Evolutionary conservation across 1,139 yeast species (phyloP).

Genomic region (Spathaspora sp.): DNA sequence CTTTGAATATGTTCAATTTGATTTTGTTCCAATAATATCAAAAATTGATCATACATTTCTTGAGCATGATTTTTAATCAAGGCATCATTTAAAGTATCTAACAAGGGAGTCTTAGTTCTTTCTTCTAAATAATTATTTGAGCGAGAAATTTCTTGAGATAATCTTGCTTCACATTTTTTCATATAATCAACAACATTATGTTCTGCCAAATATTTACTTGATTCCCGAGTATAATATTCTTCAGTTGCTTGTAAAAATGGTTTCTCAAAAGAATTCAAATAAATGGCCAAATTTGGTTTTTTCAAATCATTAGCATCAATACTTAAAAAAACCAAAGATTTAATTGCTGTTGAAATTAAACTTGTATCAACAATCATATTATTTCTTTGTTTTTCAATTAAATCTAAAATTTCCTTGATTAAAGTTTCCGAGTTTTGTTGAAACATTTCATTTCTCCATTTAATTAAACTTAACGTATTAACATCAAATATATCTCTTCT

Average conservation of each 20-base stretch:
- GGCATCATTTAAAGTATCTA: conserved; percentile 72
- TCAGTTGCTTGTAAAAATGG: conserved; percentile 74
- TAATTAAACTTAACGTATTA: conserved; percentile 78
- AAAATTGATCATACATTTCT: conserved; percentile 75
- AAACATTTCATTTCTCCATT: conserved; percentile 88
- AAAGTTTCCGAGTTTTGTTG: conserved; percentile 58
- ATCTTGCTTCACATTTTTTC: conserved; percentile 78
- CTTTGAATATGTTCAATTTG: conserved; percentile 76
- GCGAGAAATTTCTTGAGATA: conserved; percentile 78
- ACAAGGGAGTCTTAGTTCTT: conserved; percentile 75
- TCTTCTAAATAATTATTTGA: conserved; percentile 82
- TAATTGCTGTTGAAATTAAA: conserved; percentile 71
- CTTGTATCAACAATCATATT: conserved; percentile 73
- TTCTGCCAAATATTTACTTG: conserved; percentile 60
- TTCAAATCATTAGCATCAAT: conserved; percentile 81
- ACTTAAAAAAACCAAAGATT: conserved; percentile 77
- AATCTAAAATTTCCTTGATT: conserved; percentile 69
- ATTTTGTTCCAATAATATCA: conserved; percentile 68
- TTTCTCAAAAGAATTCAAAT: conserved; percentile 75
- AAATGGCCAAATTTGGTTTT: conserved; percentile 79
- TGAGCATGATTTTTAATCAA: conserved; percentile 79
- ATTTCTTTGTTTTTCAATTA: conserved; percentile 75
- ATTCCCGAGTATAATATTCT: conserved; percentile 70
- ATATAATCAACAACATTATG: conserved; percentile 91
- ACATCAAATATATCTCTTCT: conserved; percentile 88